These are phyloP conservation scores for Eucalyptus dawsonii DNA, from an alignment of 345 rosid species.

Conservation along the genomic window DNA sequence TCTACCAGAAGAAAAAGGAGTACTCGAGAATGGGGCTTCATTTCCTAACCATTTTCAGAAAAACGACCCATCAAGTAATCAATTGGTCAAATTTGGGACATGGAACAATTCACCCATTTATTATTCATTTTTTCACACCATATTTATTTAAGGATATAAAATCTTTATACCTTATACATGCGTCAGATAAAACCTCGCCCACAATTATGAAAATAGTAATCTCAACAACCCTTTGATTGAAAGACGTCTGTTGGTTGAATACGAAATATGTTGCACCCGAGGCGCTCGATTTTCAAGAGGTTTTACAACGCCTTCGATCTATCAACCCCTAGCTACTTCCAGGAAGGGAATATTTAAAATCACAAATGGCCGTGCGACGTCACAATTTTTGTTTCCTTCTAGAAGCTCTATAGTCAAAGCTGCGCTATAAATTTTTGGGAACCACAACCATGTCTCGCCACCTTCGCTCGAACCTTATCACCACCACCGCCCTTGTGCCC, in stretches of 20 bases:
- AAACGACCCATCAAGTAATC: background rate
- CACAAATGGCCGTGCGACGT: background rate
- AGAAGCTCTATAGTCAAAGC: background rate
- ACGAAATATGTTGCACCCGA: background rate
- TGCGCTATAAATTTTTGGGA: background rate
- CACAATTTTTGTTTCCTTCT: background rate
- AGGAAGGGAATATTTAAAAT: fast-evolving
- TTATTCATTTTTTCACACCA: background rate
- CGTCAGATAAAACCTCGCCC: background rate
- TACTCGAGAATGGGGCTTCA: background rate
- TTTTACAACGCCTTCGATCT: background rate
- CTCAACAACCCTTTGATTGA: background rate
- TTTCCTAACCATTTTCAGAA: background rate
- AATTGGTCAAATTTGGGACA: background rate
- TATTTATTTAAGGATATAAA: background rate
- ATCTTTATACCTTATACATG: background rate
- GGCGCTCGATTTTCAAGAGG: background rate
- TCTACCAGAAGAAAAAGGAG: background rate
- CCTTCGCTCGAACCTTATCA: conserved; percentile 29
- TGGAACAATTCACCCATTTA: background rate
- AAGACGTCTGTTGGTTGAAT: background rate
- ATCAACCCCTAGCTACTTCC: background rate
- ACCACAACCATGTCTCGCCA: conserved; percentile 1
- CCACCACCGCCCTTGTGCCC: conserved; percentile 8
- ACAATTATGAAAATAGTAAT: background rate